These are phyloP conservation scores for Aplosporella prunicola DNA, from an alignment of 2,329 filamentous ascomycete species.

Conservation along the genomic window DNA sequence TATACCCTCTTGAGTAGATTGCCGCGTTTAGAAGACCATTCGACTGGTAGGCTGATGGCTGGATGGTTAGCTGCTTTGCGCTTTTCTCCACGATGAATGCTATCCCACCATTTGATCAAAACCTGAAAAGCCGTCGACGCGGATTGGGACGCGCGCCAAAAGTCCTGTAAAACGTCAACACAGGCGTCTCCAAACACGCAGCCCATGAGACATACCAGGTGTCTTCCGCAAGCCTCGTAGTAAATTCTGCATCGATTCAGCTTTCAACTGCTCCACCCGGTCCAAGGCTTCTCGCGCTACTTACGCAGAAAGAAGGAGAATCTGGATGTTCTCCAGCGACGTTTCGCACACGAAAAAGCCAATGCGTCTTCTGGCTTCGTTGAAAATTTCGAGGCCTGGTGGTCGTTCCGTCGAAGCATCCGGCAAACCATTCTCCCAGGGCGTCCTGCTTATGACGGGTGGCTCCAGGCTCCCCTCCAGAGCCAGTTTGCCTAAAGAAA, in stretches of 20 bases:
- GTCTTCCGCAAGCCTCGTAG: conserved; percentile 43
- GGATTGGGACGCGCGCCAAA: conserved; percentile 48
- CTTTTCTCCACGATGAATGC: too few relatives aligned
- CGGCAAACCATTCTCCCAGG: conserved; percentile 39
- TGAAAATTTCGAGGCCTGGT: conserved; percentile 51
- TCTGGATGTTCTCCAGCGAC: conserved; percentile 51
- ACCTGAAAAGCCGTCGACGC: conserved; percentile 51
- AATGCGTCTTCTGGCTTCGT: conserved; percentile 51
- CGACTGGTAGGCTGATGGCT: conserved; percentile 24
- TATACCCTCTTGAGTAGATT: conserved; percentile 47
- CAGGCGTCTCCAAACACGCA: not conserved
- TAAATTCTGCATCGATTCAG: conserved; percentile 36
- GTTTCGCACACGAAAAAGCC: conserved; percentile 48
- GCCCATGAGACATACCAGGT: conserved; percentile 34
- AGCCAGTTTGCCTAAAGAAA: conserved; percentile 51
- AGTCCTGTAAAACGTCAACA: conserved; percentile 38
- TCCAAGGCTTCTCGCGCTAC: conserved; percentile 14
- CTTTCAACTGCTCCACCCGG: not conserved
- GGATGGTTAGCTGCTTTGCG: not conserved
- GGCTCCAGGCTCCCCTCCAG: conserved; percentile 40
- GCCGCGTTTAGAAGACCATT: conserved; percentile 38
- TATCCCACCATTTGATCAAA: conserved; percentile 48
- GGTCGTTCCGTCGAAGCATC: conserved; percentile 43
- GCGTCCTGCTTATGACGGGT: conserved; percentile 36
- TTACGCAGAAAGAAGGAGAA: conserved; percentile 48